These are phyloP conservation scores for Plasmodium fragile DNA, from an alignment of 169 alveolate genomes.

Conservation along the genomic window DNA sequence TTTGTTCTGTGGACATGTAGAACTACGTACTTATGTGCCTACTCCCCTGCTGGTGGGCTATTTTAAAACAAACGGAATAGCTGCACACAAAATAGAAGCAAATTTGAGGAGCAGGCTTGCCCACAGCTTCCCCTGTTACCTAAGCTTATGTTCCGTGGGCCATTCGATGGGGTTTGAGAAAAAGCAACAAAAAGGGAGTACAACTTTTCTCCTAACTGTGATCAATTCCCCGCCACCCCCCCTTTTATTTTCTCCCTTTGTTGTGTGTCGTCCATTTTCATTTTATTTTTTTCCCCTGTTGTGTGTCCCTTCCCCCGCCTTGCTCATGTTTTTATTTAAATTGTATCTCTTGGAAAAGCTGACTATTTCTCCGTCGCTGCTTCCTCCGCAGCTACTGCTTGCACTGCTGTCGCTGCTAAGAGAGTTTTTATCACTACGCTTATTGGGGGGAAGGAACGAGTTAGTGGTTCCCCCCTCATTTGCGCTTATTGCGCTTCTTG, in stretches of 20 bases:
- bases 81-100: background rate
- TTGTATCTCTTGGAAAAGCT: slow-evolving; percentile 27
- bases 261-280: background rate
- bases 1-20: background rate
- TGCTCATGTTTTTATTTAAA: slow-evolving; percentile 6
- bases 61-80: background rate
- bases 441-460: background rate
- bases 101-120: background rate
- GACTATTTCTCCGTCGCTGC: slow-evolving; percentile 21
- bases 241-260: background rate
- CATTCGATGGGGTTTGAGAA: background rate
- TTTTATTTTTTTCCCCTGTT: background rate
- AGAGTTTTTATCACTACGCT: background rate
- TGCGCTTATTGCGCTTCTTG: background rate
- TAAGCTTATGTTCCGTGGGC: background rate
- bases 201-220: background rate
- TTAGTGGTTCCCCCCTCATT: background rate
- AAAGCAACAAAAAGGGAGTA: background rate
- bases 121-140: background rate
- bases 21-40: background rate
- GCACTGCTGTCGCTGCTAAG: slow-evolving; percentile 1
- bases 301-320: background rate
- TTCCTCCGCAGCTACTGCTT: background rate
- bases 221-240: background rate
- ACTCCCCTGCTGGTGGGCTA: background rate